These are phyloP conservation scores for Mrakia gelida DNA, from an alignment of 768 basidiomycete species.

Conservation along the genomic window DNA sequence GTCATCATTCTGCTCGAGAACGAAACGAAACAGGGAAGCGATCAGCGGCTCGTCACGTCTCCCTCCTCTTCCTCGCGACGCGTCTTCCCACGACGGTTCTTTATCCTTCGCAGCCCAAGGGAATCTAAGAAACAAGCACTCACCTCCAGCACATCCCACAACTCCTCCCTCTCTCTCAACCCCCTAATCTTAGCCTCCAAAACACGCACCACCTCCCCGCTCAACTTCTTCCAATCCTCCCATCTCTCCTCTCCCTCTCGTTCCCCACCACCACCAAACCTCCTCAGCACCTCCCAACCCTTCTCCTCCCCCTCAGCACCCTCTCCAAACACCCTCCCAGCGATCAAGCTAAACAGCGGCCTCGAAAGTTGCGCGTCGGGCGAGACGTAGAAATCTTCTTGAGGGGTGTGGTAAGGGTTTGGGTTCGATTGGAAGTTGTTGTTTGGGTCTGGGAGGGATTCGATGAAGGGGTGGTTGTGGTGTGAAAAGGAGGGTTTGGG, in stretches of 20 bases:
- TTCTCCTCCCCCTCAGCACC: background rate
- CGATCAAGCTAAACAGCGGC: background rate
- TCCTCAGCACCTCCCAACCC: background rate
- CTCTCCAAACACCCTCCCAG: background rate
- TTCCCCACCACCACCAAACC: background rate
- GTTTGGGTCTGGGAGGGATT: too few relatives aligned
- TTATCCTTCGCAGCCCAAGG: too few relatives aligned
- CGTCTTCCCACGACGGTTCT: too few relatives aligned
- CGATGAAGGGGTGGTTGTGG: background rate
- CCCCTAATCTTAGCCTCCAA: background rate
- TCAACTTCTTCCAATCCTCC: slow-evolving; percentile 3
- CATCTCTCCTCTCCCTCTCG: background rate
- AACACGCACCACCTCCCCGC: background rate
- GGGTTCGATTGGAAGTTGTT: too few relatives aligned
- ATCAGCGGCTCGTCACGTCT: background rate
- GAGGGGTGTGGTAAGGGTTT: background rate
- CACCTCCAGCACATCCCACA: slow-evolving; percentile 17
- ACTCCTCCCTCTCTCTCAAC: background rate
- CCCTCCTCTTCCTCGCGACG: too few relatives aligned
- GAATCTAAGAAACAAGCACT: too few relatives aligned
- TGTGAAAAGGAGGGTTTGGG: background rate
- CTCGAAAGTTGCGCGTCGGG: slow-evolving; percentile 27
- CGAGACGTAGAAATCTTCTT: slow-evolving; percentile 13
- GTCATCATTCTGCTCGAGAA: background rate
- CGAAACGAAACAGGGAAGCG: background rate